phyloP scores from a whole-genome alignment of 2,329 filamentous ascomycete species.

The Pseudogymnoascus sp. region DNA sequence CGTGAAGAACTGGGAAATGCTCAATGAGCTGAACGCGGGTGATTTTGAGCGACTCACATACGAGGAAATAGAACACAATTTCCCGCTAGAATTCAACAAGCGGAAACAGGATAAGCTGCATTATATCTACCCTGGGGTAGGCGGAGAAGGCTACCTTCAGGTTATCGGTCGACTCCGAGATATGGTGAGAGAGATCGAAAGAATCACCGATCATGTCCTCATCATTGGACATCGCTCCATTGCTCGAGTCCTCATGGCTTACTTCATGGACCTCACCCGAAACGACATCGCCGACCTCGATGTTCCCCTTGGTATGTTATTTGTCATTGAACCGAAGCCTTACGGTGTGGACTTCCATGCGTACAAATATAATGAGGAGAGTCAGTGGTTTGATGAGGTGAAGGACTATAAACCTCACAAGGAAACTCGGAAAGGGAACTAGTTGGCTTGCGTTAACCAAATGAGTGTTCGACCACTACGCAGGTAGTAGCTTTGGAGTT shows the following conservation, averaged over 20 bases:
- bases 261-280: slow-evolving; percentile 87
- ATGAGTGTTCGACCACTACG: neutral
- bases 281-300: slow-evolving; percentile 93
- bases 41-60: slow-evolving; percentile 94
- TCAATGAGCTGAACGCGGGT: slow-evolving; percentile 92
- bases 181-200: slow-evolving; percentile 94
- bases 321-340: slow-evolving; percentile 92
- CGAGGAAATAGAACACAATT: slow-evolving; percentile 72
- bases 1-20: slow-evolving; percentile 94
- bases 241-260: slow-evolving; percentile 85
- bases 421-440: slow-evolving; percentile 30
- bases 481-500: neutral
- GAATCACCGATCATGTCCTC: slow-evolving; percentile 91
- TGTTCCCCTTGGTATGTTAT: slow-evolving; percentile 87
- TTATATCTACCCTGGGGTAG: slow-evolving; percentile 93
- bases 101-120: slow-evolving; percentile 82
- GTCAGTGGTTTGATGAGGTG: slow-evolving; percentile 75
- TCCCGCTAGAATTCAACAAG: slow-evolving; percentile 73
- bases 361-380: slow-evolving; percentile 76
- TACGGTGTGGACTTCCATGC: slow-evolving; percentile 97
- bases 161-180: slow-evolving; percentile 92
- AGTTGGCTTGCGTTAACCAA: neutral
- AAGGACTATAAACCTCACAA: slow-evolving; percentile 73
- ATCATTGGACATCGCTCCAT: slow-evolving; percentile 90
- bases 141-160: slow-evolving; percentile 93